phyloP scores from a whole-genome alignment of 495 filamentous ascomycete genomes.

The Aspergillus kassunensis region DNA sequence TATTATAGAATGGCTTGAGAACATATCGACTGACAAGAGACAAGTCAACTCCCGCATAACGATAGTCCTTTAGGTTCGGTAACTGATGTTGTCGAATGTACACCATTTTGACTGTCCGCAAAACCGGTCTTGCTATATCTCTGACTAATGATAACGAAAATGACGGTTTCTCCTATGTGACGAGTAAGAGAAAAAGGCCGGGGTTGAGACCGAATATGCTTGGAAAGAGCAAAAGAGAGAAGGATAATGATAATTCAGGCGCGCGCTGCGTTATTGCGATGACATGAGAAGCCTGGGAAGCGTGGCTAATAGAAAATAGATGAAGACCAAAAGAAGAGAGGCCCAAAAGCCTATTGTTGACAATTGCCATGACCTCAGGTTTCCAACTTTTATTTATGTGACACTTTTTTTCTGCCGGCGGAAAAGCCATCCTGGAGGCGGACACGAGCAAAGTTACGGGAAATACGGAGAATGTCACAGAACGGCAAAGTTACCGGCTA shows the following conservation, averaged over 20 bases:
- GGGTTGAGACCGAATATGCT: background rate
- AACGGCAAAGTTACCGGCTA: background rate
- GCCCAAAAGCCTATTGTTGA: background rate
- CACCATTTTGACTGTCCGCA: slow-evolving; percentile 49
- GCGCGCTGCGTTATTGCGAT: background rate
- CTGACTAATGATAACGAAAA: background rate
- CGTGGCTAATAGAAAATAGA: too few relatives aligned
- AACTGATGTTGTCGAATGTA: slow-evolving; percentile 92
- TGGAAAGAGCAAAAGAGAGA: background rate
- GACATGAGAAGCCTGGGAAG: background rate
- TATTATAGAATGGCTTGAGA: slow-evolving; percentile 95
- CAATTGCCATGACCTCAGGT: background rate
- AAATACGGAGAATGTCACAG: slow-evolving; percentile 8
- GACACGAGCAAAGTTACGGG: slow-evolving; percentile 8
- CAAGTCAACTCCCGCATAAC: slow-evolving; percentile 87
- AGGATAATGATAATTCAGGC: background rate
- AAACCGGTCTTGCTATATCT: background rate
- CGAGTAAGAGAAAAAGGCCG: background rate
- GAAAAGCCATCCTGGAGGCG: slow-evolving; percentile 15
- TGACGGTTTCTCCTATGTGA: background rate
- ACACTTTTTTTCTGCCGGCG: slow-evolving; percentile 26
- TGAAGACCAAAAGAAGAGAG: too few relatives aligned
- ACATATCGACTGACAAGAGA: slow-evolving; percentile 85
- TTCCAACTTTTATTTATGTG: slow-evolving; percentile 5
- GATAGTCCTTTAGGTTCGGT: slow-evolving; percentile 82